Evolutionary conservation across 2,329 filamentous ascomycete species (phyloP).

Genomic region (Aurifilum marmelostoma): DNA sequence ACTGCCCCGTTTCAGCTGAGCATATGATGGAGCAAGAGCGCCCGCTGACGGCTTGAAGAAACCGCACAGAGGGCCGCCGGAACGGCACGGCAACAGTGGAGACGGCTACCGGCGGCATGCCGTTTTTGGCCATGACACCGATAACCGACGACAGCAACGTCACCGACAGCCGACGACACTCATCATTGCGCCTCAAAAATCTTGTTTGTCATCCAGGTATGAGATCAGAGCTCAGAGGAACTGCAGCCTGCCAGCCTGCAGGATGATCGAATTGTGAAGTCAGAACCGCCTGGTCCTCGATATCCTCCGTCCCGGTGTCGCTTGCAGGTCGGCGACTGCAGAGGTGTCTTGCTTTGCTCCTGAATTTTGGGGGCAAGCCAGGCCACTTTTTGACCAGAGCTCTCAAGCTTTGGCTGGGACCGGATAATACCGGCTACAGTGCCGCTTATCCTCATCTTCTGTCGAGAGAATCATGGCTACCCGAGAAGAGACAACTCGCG

Average conservation of each 20-base stretch:
- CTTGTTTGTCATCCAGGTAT: background rate
- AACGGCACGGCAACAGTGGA: conserved; percentile 4
- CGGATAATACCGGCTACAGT: background rate
- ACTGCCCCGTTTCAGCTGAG: background rate
- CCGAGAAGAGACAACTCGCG: background rate
- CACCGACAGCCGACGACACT: conserved; percentile 10
- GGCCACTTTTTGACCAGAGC: background rate
- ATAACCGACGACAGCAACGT: conserved; percentile 9
- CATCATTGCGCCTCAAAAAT: background rate
- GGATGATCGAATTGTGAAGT: background rate
- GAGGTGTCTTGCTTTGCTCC: background rate
- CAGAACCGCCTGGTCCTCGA: background rate
- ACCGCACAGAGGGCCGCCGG: conserved; percentile 13
- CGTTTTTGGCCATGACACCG: background rate
- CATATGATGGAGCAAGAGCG: background rate
- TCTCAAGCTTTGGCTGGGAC: background rate
- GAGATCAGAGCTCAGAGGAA: background rate
- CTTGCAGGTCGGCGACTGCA: background rate
- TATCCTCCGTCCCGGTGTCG: background rate
- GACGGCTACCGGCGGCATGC: conserved; percentile 9
- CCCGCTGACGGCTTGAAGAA: conserved; percentile 2
- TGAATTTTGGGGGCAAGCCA: background rate
- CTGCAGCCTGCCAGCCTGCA: background rate
- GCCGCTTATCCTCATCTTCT: background rate
- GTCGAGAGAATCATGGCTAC: background rate